These are phyloP conservation scores for Periconia sp. DNA, from an alignment of 2,329 filamentous ascomycete species.

Conservation along the genomic window DNA sequence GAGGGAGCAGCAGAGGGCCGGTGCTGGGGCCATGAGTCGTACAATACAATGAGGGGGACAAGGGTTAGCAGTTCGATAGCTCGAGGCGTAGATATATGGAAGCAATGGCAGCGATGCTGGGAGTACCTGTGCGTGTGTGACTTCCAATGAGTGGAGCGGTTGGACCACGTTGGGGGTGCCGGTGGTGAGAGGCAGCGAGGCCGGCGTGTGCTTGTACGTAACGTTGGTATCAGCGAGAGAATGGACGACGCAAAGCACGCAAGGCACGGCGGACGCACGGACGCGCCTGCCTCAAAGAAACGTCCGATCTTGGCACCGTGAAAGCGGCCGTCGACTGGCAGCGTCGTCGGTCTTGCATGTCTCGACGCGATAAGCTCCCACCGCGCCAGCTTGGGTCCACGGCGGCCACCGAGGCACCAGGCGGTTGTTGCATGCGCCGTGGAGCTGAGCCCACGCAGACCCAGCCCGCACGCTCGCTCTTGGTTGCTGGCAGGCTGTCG, in stretches of 20 bases:
- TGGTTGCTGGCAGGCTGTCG: constrained; percentile 1
- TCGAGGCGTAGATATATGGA: not conserved
- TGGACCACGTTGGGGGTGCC: constrained; percentile 8
- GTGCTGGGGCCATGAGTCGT: constrained; percentile 5
- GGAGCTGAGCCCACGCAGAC: too few species aligned
- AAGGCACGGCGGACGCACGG: constrained; percentile 13
- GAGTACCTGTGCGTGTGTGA: not conserved
- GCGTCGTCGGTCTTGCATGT: not conserved
- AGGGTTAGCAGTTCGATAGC: constrained; percentile 8
- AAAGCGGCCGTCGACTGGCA: constrained; percentile 4
- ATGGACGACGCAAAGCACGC: not conserved
- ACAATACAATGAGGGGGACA: not conserved
- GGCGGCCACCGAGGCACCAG: too few species aligned
- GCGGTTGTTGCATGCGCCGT: too few species aligned
- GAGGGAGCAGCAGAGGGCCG: not conserved
- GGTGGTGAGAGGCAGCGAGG: too few species aligned
- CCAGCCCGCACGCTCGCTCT: too few species aligned
- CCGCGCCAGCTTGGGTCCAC: too few species aligned
- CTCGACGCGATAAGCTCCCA: too few species aligned
- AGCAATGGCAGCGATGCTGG: not conserved
- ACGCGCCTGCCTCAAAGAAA: constrained; percentile 13
- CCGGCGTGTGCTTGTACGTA: too few species aligned
- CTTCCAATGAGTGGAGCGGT: constrained; percentile 8
- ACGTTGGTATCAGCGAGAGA: too few species aligned
- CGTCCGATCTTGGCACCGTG: constrained; percentile 10